Evolutionary conservation across 352 stramenopile genomes (phyloP).

Genomic region (Phytophthora citricola): DNA sequence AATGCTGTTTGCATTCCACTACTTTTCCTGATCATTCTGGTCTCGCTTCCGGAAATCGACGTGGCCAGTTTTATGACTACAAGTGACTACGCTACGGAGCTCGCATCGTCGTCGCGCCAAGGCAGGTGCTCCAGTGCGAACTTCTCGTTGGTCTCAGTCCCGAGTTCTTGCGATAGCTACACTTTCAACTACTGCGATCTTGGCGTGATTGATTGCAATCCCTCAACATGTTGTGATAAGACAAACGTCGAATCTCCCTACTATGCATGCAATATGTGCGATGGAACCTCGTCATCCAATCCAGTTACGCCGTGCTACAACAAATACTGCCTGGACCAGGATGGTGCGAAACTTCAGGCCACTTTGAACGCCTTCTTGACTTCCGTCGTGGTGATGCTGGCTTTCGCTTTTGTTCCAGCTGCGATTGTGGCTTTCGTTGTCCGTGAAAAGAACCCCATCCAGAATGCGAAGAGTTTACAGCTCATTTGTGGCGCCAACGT

Average conservation of each 20-base stretch:
- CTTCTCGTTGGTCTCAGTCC: slow-evolving; percentile 30
- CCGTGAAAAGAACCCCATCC: slow-evolving; percentile 64
- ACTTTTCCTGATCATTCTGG: slow-evolving; percentile 62
- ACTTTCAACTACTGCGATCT: slow-evolving; percentile 53
- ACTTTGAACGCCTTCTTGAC: slow-evolving; percentile 71
- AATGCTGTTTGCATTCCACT: slow-evolving; percentile 69
- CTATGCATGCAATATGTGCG: slow-evolving; percentile 51
- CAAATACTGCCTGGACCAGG: slow-evolving; percentile 49
- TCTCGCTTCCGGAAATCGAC: slow-evolving; percentile 60
- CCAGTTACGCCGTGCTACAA: slow-evolving; percentile 48
- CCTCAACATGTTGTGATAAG: slow-evolving; percentile 49
- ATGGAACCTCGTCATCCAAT: slow-evolving; percentile 27
- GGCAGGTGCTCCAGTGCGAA: slow-evolving; percentile 34
- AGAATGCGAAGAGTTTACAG: slow-evolving; percentile 74
- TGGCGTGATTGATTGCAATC: slow-evolving; percentile 54
- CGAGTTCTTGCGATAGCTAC: slow-evolving; percentile 31
- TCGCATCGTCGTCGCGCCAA: slow-evolving; percentile 35
- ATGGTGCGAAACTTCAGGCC: slow-evolving; percentile 68
- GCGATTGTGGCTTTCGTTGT: slow-evolving; percentile 72
- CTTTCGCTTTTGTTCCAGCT: slow-evolving; percentile 74
- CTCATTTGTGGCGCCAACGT: slow-evolving; percentile 64
- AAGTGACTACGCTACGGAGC: slow-evolving; percentile 28
- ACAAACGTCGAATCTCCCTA: slow-evolving; percentile 49
- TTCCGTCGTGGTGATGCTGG: slow-evolving; percentile 67
- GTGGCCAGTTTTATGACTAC: slow-evolving; percentile 59